phyloP scores from a whole-genome alignment of 306 rosid species.

The Cercis canadensis region DNA sequence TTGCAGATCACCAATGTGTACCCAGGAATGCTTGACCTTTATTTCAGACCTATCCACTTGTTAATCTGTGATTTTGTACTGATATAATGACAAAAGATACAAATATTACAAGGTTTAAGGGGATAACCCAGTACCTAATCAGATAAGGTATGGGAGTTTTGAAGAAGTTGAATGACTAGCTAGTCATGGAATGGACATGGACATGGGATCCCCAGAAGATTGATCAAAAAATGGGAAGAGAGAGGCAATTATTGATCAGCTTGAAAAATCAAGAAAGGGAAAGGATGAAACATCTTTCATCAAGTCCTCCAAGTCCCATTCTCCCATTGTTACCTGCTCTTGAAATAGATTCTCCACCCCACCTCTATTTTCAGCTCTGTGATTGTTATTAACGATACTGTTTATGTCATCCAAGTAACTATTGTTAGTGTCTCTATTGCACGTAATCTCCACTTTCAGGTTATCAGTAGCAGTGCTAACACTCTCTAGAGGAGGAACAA shows the following conservation, averaged over 20 bases:
- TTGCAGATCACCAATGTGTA: slow-evolving; percentile 41
- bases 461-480: slow-evolving; percentile 43
- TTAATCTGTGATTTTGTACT: slow-evolving; percentile 18
- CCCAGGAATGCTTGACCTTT: slow-evolving; percentile 48
- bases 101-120: slow-evolving; percentile 23
- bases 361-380: slow-evolving; percentile 42
- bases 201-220: slow-evolving; percentile 4
- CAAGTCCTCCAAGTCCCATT: slow-evolving; percentile 88
- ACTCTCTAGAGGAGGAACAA: slow-evolving; percentile 74
- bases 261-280: slow-evolving; percentile 70
- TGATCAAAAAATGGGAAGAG: not conserved
- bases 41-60: slow-evolving; percentile 42
- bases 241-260: slow-evolving; percentile 28
- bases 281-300: slow-evolving; percentile 86
- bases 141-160: not conserved
- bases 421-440: slow-evolving; percentile 25
- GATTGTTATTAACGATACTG: slow-evolving; percentile 34
- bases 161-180: not conserved
- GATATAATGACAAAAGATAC: slow-evolving; percentile 10
- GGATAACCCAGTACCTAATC: not conserved
- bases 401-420: slow-evolving; percentile 42
- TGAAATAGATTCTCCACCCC: slow-evolving; percentile 64
- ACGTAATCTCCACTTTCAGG: slow-evolving; percentile 50
- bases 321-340: slow-evolving; percentile 67
- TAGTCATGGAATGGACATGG: not conserved